Conservation (phyloP, 2,329 filamentous ascomycete species). For the Cercospora citrullina region DNA sequence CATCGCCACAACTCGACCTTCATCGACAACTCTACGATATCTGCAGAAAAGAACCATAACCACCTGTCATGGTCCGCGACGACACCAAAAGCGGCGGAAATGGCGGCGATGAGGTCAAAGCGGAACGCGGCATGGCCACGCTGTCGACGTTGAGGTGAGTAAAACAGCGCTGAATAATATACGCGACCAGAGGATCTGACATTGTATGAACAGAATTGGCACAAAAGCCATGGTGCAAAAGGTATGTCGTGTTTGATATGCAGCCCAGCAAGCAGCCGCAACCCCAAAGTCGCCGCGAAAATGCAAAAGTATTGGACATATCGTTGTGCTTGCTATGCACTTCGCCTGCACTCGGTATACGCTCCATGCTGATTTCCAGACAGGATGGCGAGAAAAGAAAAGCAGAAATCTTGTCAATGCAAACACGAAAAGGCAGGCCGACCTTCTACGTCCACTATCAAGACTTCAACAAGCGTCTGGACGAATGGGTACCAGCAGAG, state of each 20-base stretch:
- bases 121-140: constrained; percentile 79
- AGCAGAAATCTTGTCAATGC: constrained; percentile 94
- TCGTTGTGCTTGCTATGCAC: background rate
- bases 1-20: constrained; percentile 15
- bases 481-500: constrained; percentile 83
- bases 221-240: constrained; percentile 69
- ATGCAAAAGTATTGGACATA: background rate
- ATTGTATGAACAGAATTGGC: constrained; percentile 55
- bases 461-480: constrained; percentile 89
- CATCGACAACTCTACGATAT: constrained; percentile 9
- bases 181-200: background rate
- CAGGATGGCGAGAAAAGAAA: constrained; percentile 83
- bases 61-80: constrained; percentile 56
- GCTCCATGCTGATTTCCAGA: no score
- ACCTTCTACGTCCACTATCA: constrained; percentile 97
- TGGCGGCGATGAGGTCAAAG: constrained; percentile 44
- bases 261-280: constrained; percentile 28
- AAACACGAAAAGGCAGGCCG: constrained; percentile 81
- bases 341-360: background rate
- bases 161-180: background rate
- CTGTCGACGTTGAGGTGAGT: constrained; percentile 76
- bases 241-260: constrained; percentile 49
- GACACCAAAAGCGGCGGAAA: constrained; percentile 36
- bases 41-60: background rate
- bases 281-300: background rate